Evolutionary conservation across 495 filamentous ascomycete species (phyloP).

Genomic region (Penicillium canescens): DNA sequence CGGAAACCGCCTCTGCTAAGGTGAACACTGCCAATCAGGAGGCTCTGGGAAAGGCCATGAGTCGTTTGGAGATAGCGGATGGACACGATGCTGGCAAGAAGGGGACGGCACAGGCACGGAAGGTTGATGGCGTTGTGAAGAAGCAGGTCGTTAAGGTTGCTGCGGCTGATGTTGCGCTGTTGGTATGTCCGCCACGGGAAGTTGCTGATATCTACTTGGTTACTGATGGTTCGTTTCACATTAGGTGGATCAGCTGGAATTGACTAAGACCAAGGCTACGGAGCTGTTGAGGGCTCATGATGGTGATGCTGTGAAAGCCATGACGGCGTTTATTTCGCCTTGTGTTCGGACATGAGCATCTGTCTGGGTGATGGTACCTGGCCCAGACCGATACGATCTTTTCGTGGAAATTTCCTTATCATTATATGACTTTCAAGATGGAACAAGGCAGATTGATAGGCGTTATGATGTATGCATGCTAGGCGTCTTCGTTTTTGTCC

Average conservation of each 20-base stretch:
- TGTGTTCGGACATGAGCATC: conserved; percentile 23
- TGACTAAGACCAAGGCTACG: conserved; percentile 78
- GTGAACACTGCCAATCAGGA: conserved; percentile 67
- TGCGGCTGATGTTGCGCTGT: conserved; percentile 61
- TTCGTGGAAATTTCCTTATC: neutral
- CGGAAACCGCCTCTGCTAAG: conserved; percentile 45
- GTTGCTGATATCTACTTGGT: neutral
- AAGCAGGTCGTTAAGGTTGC: conserved; percentile 65
- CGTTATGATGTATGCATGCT: no score
- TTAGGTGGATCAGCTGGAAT: conserved; percentile 76
- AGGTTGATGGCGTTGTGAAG: conserved; percentile 45
- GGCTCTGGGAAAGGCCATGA: conserved; percentile 83
- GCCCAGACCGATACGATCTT: no score
- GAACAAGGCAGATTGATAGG: neutral
- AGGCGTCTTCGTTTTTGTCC: no score
- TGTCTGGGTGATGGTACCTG: no score
- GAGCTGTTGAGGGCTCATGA: conserved; percentile 80
- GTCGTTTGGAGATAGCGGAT: conserved; percentile 55
- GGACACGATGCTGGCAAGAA: conserved; percentile 29
- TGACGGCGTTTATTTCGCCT: conserved; percentile 61
- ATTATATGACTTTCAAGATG: neutral
- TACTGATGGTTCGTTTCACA: conserved; percentile 1
- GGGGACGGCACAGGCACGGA: conserved; percentile 25
- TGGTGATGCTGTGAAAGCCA: conserved; percentile 70
- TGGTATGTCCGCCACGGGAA: conserved; percentile 50